Conservation (phyloP, 495 filamentous ascomycete genomes). For the Poronia punctata region DNA sequence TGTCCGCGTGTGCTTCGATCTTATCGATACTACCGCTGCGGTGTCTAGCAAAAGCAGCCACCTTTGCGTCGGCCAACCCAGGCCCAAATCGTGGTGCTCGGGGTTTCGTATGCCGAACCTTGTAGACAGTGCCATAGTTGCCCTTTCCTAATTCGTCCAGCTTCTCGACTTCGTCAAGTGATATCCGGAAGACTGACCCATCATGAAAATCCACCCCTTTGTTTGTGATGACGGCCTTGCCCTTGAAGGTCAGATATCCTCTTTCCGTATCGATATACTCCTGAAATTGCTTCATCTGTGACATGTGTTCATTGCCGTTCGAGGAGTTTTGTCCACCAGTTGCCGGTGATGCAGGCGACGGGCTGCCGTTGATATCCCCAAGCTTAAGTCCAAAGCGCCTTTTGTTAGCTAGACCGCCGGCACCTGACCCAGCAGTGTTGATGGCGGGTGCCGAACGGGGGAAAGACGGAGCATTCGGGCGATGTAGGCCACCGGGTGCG, state of each 20-base stretch:
- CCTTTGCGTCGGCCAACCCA: slow-evolving; percentile 59
- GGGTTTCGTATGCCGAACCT: slow-evolving; percentile 80
- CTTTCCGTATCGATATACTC: slow-evolving; percentile 87
- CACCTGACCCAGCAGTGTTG: slow-evolving; percentile 14
- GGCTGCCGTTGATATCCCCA: slow-evolving; percentile 27
- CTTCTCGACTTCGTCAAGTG: slow-evolving; percentile 90
- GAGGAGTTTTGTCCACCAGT: slow-evolving; percentile 6
- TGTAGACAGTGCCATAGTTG: slow-evolving; percentile 98
- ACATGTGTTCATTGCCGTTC: slow-evolving; percentile 42
- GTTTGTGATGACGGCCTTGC: slow-evolving; percentile 81
- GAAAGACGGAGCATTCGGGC: slow-evolving; percentile 37
- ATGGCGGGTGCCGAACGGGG: slow-evolving; percentile 42
- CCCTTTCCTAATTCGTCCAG: slow-evolving; percentile 95
- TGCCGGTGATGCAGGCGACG: slow-evolving; percentile 17
- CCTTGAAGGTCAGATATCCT: slow-evolving; percentile 86
- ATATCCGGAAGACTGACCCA: slow-evolving; percentile 87
- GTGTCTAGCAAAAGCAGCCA: slow-evolving; percentile 18
- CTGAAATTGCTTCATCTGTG: slow-evolving; percentile 83
- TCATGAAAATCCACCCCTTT: slow-evolving; percentile 87
- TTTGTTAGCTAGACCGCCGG: slow-evolving; percentile 21
- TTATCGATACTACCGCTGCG: slow-evolving; percentile 21
- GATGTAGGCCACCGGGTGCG: slow-evolving; percentile 33
- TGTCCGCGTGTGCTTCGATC: slow-evolving; percentile 15
- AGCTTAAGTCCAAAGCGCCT: slow-evolving; percentile 33
- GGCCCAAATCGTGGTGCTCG: slow-evolving; percentile 70